Base-by-base conservation (phyloP, 1,139 yeast species). In the Blastobotrys proliferans region DNA sequence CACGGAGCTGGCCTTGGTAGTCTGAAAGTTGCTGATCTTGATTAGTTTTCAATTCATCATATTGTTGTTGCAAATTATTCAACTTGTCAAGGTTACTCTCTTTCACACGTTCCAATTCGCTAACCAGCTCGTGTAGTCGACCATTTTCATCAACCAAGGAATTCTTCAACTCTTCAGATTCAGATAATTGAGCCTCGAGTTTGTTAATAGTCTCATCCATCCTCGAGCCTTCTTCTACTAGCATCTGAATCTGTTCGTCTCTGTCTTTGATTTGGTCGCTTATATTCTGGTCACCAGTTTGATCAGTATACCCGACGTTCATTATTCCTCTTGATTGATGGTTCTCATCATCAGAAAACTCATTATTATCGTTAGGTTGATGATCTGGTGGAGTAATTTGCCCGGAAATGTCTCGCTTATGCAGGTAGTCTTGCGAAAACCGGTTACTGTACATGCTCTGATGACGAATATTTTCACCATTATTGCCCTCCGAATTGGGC, bases 61-160 rank as follows among this genome's bases (percentile, higher is more conserved):
- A 21, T 11, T 32, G 30, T 9, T 18, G 21, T n/a, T 38, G 30
- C 2, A 40, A n/a, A 17, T 38, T 35, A 2, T 41, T 41, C 13
- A 53, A 25, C 36, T 43, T 39, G 14, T 36, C n/a, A 5, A 40
- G 37, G 14, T 43, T 34, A 16, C 41, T 43, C 16, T 50, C 57
- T 34, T 51, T 51, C 9, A 47, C 50, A 16, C 25, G 45, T 39
- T 61, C 64, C 18, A 57, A 50, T 22, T 55, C 58, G 21, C 51
- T 53, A 6, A 61, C 55, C 49, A 55, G 47, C 31, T 56, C 55
- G 29, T 59, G 61, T 22, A 61, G 51, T 21, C 61, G 54, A 5
- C 54, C 59, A 40, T 60, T 60, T 43, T 61, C 64, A 30, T 56
- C 57, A 13, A 48, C 55, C 14, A 70, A 61, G 2, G 66, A 62